phyloP scores from a whole-genome alignment of 495 filamentous ascomycete genomes.

The Aspergillus ostianus region DNA sequence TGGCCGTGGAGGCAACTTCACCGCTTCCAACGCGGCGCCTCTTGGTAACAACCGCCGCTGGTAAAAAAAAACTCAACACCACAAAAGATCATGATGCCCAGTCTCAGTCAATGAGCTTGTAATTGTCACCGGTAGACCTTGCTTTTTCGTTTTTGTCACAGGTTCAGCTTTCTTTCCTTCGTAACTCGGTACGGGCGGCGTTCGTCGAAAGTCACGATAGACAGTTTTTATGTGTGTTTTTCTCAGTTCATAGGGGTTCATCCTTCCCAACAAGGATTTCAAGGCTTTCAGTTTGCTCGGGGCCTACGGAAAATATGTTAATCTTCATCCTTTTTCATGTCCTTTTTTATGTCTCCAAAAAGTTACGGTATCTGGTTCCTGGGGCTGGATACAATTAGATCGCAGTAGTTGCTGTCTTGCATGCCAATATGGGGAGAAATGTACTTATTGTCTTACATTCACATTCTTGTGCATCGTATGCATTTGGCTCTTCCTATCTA shows the following conservation, averaged over 20 bases:
- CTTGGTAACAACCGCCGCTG: constrained; percentile 62
- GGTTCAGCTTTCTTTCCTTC: constrained; percentile 29
- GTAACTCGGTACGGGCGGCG: constrained; percentile 46
- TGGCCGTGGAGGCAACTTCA: constrained; percentile 50
- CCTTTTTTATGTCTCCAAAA: not conserved
- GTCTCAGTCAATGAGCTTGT: constrained; percentile 30
- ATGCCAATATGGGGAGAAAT: not conserved
- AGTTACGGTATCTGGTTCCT: constrained; percentile 3
- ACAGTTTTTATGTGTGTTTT: constrained; percentile 31
- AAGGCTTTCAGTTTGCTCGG: not conserved
- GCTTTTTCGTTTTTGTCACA: constrained; percentile 24
- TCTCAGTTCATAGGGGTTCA: constrained; percentile 22
- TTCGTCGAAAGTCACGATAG: constrained; percentile 45
- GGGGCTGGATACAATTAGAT: constrained; percentile 1
- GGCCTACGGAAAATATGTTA: not conserved
- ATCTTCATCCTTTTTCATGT: constrained; percentile 10
- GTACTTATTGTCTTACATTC: not conserved
- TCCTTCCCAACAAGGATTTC: not conserved
- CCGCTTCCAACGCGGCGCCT: constrained; percentile 63
- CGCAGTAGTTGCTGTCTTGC: not conserved
- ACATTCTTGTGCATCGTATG: not conserved
- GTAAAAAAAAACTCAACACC: constrained; percentile 31
- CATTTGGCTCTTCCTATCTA: not conserved
- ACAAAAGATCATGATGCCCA: constrained; percentile 22
- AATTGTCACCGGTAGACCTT: constrained; percentile 38